A percentile compares a stretch with the other conserved stretches of the same genome.
phyloP scores from a whole-genome alignment of 2,329 filamentous ascomycete species.

The Colletotrichum spaethianum region DNA sequence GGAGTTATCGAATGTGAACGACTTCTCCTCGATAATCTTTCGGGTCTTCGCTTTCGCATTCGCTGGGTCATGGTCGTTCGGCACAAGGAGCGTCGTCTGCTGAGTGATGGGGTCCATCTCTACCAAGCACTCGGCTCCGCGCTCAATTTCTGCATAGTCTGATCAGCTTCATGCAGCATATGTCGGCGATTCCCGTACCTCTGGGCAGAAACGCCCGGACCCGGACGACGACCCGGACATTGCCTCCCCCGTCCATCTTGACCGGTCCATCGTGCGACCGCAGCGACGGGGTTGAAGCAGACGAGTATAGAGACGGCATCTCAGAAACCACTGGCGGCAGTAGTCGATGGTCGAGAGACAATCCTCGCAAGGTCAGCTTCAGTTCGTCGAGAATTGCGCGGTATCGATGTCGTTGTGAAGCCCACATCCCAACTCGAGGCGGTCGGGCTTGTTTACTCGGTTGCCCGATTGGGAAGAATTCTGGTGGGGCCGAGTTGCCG shows the following conservation, averaged over 20 bases:
- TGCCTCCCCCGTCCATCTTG: slow-evolving; percentile 76
- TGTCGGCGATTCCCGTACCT: slow-evolving; percentile 66
- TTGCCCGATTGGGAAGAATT: slow-evolving; percentile 40
- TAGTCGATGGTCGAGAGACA: slow-evolving; percentile 60
- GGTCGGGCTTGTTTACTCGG: slow-evolving; percentile 43
- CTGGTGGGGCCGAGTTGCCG: slow-evolving; percentile 42
- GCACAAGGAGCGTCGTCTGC: slow-evolving; percentile 83
- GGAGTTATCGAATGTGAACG: slow-evolving; percentile 96
- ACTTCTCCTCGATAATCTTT: slow-evolving; percentile 87
- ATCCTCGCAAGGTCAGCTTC: slow-evolving; percentile 56
- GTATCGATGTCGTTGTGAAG: slow-evolving; percentile 53
- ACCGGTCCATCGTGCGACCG: slow-evolving; percentile 79
- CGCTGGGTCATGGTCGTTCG: slow-evolving; percentile 67
- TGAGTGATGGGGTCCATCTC: slow-evolving; percentile 92
- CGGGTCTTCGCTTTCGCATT: slow-evolving; percentile 75
- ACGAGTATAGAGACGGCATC: slow-evolving; percentile 67
- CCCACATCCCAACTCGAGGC: slow-evolving; percentile 42
- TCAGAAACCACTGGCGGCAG: slow-evolving; percentile 59
- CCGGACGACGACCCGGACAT: slow-evolving; percentile 86
- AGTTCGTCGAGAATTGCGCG: slow-evolving; percentile 56
- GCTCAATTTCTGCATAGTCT: slow-evolving; percentile 78
- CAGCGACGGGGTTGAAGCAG: slow-evolving; percentile 84
- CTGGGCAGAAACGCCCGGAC: slow-evolving; percentile 84
- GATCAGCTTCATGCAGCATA: neutral
- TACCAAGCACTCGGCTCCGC: slow-evolving; percentile 87